Conservation (phyloP, 169 alveolate species). For the Eimeria praecox region DNA sequence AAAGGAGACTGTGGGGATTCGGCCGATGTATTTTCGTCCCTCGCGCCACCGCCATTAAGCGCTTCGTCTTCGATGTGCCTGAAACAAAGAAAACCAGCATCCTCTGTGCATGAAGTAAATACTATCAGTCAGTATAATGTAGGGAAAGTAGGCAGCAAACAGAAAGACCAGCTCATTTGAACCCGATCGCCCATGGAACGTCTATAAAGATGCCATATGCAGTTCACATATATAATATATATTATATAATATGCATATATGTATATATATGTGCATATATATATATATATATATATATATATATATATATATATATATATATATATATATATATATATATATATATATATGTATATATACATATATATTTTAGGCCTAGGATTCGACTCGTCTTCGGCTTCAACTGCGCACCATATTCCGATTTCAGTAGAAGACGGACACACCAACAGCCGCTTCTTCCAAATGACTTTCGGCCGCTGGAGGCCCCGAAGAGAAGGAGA, state of each 20-base stretch:
- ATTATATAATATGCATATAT: background rate
- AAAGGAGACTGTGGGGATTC: conserved; percentile 36
- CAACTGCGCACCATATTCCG: conserved; percentile 40
- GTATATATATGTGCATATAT: background rate
- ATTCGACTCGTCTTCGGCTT: background rate
- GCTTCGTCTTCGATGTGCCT: conserved; percentile 49
- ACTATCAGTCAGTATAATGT: background rate
- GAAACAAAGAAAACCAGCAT: background rate
- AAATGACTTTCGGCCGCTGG: conserved; percentile 44
- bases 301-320: no score
- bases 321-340: no score
- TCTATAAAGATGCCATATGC: background rate
- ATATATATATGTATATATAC: no score
- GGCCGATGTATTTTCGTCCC: background rate
- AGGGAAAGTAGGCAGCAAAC: background rate
- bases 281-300: no score
- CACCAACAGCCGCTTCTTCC: conserved; percentile 57
- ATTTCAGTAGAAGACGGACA: conserved; percentile 40
- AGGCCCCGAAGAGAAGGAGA: conserved; percentile 64
- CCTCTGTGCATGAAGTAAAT: background rate
- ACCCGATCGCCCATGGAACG: background rate
- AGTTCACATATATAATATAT: background rate
- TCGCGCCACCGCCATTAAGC: background rate
- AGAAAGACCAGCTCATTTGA: background rate
- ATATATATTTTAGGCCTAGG: background rate